phyloP scores from a whole-genome alignment of 306 rosid genomes.

The Cucumis cinereus region DNA sequence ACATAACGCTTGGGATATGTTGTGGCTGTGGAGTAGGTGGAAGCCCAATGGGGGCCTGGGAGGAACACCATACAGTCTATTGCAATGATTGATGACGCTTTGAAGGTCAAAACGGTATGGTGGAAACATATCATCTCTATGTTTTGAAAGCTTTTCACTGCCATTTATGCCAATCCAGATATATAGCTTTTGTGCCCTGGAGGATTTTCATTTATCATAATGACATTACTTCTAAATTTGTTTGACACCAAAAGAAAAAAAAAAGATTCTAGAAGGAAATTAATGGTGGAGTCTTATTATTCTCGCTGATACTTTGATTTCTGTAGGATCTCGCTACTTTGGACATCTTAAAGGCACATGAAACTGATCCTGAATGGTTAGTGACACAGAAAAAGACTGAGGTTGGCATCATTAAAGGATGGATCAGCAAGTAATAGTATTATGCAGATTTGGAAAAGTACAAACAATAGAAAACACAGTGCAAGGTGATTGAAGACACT shows the following conservation, averaged over 20 bases:
- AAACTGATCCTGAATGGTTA: conserved; percentile 39
- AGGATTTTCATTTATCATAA: no score
- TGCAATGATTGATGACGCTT: conserved; percentile 14
- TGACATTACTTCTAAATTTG: no score
- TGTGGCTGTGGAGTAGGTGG: conserved; percentile 20
- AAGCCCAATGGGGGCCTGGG: conserved; percentile 52
- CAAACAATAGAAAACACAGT: neutral
- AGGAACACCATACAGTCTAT: conserved; percentile 22
- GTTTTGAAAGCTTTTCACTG: no score
- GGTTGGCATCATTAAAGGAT: conserved; percentile 19
- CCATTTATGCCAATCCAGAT: no score
- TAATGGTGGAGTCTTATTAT: neutral
- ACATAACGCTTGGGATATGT: no score
- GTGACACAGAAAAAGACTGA: conserved; percentile 24
- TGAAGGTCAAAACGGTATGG: conserved; percentile 10
- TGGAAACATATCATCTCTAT: conserved; percentile 27
- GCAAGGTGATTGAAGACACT: neutral
- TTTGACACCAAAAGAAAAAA: neutral
- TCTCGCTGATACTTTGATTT: neutral
- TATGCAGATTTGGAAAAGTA: conserved; percentile 12
- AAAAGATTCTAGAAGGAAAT: neutral
- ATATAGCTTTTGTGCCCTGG: no score
- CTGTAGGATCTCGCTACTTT: conserved; percentile 52
- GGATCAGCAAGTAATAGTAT: conserved; percentile 32
- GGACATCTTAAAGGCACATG: conserved; percentile 16